Evolutionary conservation across 192 early-diverging fungal genomes (phyloP), one percentile per base, ranked within the genome.

Genomic region (Chytriomyces confervae): DNA sequence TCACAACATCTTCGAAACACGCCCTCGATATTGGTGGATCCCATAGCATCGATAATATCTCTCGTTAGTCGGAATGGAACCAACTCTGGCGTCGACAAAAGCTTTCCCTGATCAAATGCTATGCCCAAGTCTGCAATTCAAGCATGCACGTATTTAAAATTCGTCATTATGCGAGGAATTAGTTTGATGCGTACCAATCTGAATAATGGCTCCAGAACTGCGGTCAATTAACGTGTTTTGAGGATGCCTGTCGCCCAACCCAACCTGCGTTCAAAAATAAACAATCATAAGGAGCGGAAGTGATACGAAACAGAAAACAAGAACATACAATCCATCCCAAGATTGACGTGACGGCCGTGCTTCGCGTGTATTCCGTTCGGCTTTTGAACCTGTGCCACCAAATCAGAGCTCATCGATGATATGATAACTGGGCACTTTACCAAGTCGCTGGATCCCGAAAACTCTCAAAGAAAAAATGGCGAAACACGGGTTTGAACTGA

Each of bases 51-150:
- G 8, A 95, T 87, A 66, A 98, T 89, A 72, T 99, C 95, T 49
- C 91, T 88, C 5, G 96, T 97, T 62, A 99, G 80, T 43, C 97
- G 87, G 77, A 96, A 98, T 6, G 97, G 97, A 0, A 98, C 94
- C 27, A 92, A 81, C 83, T 98, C 97, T 18, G 97, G 96, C 18
- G 93, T 89, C 2, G 93, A 86, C 11, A 98, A 82, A 29, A 93
- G 80, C 80, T 92, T 94, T 18, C 97, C 97, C 79, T 95, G 91
- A 71, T 98, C 97, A 85, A 98, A 98, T 13, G 95, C 95, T 57
- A 98, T 96, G 16, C 96, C 97, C 53, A 97, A 89, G 80, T 98
- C 74, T 76, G 61, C 13, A 18, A 49, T 13, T 23, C 13, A 13
- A 9, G 45, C 67, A 27, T 47, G 11, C 1, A 47, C 49, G 13